phyloP scores from a whole-genome alignment of 495 filamentous ascomycete genomes.

The Gamarada debralockiae region DNA sequence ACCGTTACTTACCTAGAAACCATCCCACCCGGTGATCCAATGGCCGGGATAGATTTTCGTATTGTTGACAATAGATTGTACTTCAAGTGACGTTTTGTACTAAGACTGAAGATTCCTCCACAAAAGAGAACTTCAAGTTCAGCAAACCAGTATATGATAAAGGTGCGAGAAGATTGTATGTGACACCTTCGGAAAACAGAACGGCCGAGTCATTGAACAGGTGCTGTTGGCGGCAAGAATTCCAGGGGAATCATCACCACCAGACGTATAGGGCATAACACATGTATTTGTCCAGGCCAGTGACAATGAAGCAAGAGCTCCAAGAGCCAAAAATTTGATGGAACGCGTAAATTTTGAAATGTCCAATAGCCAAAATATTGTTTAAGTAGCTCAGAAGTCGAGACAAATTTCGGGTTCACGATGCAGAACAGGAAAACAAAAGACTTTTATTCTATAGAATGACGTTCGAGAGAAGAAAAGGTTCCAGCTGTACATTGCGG shows the following conservation, averaged over 20 bases:
- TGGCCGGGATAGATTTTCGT: not conserved
- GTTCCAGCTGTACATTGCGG: too few species aligned
- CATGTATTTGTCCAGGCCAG: too few species aligned
- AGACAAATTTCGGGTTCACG: too few species aligned
- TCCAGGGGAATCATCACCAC: not conserved
- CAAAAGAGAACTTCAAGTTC: not conserved
- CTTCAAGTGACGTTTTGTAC: not conserved
- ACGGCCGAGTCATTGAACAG: not conserved
- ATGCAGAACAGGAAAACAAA: too few species aligned
- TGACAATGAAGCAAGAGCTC: too few species aligned
- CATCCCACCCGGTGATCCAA: not conserved
- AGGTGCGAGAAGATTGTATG: not conserved
- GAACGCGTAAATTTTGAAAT: too few species aligned
- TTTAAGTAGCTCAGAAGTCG: too few species aligned
- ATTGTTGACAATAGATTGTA: not conserved
- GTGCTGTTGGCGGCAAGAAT: not conserved
- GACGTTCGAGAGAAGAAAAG: too few species aligned
- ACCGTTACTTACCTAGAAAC: not conserved
- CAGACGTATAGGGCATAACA: not conserved
- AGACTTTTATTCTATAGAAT: too few species aligned
- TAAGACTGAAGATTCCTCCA: not conserved
- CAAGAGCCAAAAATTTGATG: too few species aligned
- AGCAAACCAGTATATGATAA: not conserved
- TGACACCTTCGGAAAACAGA: not conserved
- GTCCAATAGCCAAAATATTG: too few species aligned